phyloP scores from a whole-genome alignment of 371 early-diverging fungal genomes.

The Mucor circinelloides region DNA sequence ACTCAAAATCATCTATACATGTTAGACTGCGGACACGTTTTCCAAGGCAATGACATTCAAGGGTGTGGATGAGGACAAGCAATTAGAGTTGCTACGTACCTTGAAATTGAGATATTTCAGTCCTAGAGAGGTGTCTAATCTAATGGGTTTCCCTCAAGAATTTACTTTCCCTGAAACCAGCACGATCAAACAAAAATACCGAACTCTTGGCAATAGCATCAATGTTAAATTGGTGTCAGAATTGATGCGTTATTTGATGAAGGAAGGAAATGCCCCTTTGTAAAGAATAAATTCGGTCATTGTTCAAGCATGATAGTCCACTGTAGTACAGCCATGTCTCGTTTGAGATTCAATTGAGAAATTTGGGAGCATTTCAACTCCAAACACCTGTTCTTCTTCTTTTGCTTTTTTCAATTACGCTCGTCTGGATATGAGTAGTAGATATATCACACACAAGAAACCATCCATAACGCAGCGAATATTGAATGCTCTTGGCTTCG shows the following conservation, averaged over 20 bases:
- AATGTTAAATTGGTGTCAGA: conserved; percentile 66
- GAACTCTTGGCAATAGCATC: conserved; percentile 71
- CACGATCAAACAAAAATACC: conserved; percentile 64
- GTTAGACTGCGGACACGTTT: conserved; percentile 31
- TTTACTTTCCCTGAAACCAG: conserved; percentile 57
- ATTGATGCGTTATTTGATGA: conserved; percentile 56
- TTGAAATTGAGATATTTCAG: conserved; percentile 77
- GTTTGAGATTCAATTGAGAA: neutral
- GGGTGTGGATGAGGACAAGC: conserved; percentile 28
- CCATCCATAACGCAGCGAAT: neutral
- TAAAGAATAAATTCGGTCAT: neutral
- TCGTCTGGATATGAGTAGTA: neutral
- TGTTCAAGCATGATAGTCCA: too few species aligned
- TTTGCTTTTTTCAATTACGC: neutral
- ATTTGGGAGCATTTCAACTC: too few species aligned
- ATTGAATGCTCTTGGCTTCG: neutral
- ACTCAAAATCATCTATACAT: neutral
- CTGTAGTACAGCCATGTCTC: too few species aligned
- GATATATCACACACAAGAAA: neutral
- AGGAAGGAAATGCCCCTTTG: conserved; percentile 22
- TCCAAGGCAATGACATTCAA: conserved; percentile 28
- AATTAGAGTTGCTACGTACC: conserved; percentile 31
- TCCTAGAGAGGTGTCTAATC: conserved; percentile 72
- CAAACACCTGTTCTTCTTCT: neutral
- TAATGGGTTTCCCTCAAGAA: conserved; percentile 78